Evolutionary conservation across 805 yeast genomes (phyloP).

Genomic region (Yarrowia porcina): DNA sequence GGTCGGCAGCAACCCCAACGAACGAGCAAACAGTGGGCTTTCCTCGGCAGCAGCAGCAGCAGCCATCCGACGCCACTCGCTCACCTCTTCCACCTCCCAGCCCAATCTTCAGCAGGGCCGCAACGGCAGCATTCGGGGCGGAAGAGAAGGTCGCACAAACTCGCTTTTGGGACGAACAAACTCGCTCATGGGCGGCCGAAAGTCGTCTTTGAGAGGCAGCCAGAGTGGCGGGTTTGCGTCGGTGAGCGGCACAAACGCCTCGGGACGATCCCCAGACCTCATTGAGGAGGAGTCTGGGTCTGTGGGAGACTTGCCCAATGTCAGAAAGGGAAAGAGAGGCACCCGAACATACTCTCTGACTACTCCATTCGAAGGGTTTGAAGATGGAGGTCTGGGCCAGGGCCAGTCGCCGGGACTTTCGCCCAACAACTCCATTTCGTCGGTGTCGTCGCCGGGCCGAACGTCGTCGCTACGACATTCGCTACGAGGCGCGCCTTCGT

Average conservation of each 20-base stretch:
- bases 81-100: constrained; percentile 2
- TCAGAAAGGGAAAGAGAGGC: constrained; percentile 20
- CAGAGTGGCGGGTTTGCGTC: constrained; percentile 22
- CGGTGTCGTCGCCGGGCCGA: neutral
- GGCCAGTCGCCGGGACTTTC: constrained; percentile 6
- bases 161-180: constrained; percentile 14
- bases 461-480: neutral
- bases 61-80: constrained; percentile 37
- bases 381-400: constrained; percentile 26
- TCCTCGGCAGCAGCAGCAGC: constrained; percentile 40
- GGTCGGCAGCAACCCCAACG: constrained; percentile 32
- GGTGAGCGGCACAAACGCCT: constrained; percentile 12
- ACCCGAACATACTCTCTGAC: constrained; percentile 33
- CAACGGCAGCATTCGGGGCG: constrained; percentile 11
- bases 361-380: constrained; percentile 28
- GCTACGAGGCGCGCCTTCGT: neutral
- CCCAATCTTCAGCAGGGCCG: constrained; percentile 1
- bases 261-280: neutral
- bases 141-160: neutral
- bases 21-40: constrained; percentile 27
- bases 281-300: constrained; percentile 12
- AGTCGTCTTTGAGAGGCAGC: constrained; percentile 18
- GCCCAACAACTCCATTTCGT: constrained; percentile 12
- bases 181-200: constrained; percentile 22
- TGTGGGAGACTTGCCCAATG: constrained; percentile 14